Percentiles rank a stretch among this genome's conserved stretches.
Conservation (phyloP, 331 rosid species). For the Malus hybrid region DNA sequence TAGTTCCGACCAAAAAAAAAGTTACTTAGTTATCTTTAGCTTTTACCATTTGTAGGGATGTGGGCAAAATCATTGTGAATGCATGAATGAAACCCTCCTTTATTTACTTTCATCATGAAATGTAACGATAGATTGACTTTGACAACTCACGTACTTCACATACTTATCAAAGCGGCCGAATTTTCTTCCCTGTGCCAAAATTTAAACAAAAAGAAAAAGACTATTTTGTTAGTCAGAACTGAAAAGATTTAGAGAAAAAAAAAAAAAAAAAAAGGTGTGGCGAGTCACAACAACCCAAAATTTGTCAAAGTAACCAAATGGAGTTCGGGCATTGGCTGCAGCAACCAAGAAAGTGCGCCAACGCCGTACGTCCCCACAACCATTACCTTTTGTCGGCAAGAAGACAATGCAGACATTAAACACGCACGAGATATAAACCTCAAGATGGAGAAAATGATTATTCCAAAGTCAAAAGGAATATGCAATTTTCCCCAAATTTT, state of each 20-base stretch:
- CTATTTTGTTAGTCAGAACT: neutral
- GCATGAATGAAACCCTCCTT: neutral
- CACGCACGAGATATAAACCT: conserved; percentile 4
- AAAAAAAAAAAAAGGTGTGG: neutral
- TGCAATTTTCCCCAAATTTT: neutral
- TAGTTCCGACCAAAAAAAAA: too few species aligned
- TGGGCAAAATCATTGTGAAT: neutral
- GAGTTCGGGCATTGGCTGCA: neutral
- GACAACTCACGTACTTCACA: neutral
- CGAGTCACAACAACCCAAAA: neutral
- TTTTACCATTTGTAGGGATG: neutral
- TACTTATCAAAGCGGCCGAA: neutral
- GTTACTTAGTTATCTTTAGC: neutral
- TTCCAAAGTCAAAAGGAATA: conserved; percentile 14
- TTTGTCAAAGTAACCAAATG: neutral
- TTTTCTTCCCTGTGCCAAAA: neutral
- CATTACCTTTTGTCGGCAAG: conserved; percentile 10
- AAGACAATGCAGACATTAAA: neutral
- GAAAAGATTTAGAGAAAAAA: too few species aligned
- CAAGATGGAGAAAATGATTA: neutral
- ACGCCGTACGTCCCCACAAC: neutral
- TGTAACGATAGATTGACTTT: neutral
- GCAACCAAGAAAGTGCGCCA: neutral
- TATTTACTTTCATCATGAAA: neutral
- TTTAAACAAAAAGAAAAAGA: neutral